Evolutionary conservation across 2,329 filamentous ascomycete species (phyloP), one percentile per base, ranked within the genome.

Genomic region (Xylaria sp.): DNA sequence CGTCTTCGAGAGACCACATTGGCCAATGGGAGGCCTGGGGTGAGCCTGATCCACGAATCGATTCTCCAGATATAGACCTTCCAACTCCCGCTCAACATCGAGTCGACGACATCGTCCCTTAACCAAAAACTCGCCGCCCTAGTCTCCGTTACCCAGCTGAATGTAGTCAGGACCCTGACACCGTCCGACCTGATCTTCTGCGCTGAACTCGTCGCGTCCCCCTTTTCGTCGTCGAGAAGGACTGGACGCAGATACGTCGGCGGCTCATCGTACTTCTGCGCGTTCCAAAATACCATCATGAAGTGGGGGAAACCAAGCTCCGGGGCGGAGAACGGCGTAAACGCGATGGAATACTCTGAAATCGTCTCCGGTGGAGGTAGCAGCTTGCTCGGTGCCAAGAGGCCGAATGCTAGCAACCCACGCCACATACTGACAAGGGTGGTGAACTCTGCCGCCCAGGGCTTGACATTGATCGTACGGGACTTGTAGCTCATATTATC

Each of bases 61-160:
- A 50, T 50, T 21, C 56, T 52, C 56, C 59, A 61, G 17, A 62
- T 50, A 43, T 44, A 61, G 1, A 57, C 43, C 22, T 20, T 34
- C 61, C 56, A 63, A 18, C 54, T 41, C 38, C 56, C 51, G n/a
- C 20, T 26, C 20, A 52, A n/a, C 47, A 62, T 61, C 44, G 41
- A 11, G 19, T 55, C 45, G 22, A 60, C 39, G 9, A 52, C 54
- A 16, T 59, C 54, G 37, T 44, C 57, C 22, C 57, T 53, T n/a
- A 63, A 20, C 60, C 57, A 63, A 40, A 63, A 62, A 3, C 45
- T 56, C n/a, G 57, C 57, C 16, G 39, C 50, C 11, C 4, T 22
- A 13, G 26, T 39, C 34, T 48, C 39, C 26, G 34, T 24, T 9
- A 39, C 39, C 45, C 47, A 61, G 1, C 38, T 45, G 34, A 59